Base-by-base conservation (phyloP, 345 rosid genomes). In the Salix arbutifolia region DNA sequence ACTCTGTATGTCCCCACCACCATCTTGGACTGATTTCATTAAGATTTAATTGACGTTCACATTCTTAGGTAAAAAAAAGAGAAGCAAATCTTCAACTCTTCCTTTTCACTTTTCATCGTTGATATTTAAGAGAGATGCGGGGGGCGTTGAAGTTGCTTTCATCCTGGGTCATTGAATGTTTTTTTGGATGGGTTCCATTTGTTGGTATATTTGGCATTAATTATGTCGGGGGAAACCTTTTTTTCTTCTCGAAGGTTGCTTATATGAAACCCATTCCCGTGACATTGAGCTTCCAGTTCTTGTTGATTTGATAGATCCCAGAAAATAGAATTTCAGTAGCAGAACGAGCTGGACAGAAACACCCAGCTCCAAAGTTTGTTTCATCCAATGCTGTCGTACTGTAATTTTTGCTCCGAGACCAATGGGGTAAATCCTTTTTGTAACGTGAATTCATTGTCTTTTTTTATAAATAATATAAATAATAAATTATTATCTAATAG, bases 221-320 rank as follows among this genome's bases (percentile, higher is more conserved):
- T 48, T 80, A 69, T 75, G 76, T 14, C 38, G 82, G 84, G 75
- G 61, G 8, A 74, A 69, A 67, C 19, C 2, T 28, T 81, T 81
- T 79, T 80, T 81, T 83, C 82, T 80, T 81, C 77, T 33, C 65
- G 67, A 73, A 68, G 60, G 73, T 14, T 68, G 19, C 70, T 56
- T 67, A 0, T 37, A 23, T 60, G 73, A 8, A 53, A 21, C n/a
- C 61, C 61, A 3, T 53, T 53, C 26, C 61, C 11, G 4, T 2
- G 61, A 21, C 8, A 6, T 8, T 21, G 61, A 53, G 61, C 61
- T 8, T 21, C 61, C n/a, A 21, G 11, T 11, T 58, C 28, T 23
- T 9, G 14, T 1, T 58, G 10, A 58, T 4, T 58, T 58, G 28
- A 56, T 0, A 0, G 62, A 56, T 56, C 62, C 61, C 62, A n/a